These are phyloP conservation scores for Cyclostephanos invisitatus DNA, from an alignment of 108 stramenopile genomes.

Conservation along the genomic window DNA sequence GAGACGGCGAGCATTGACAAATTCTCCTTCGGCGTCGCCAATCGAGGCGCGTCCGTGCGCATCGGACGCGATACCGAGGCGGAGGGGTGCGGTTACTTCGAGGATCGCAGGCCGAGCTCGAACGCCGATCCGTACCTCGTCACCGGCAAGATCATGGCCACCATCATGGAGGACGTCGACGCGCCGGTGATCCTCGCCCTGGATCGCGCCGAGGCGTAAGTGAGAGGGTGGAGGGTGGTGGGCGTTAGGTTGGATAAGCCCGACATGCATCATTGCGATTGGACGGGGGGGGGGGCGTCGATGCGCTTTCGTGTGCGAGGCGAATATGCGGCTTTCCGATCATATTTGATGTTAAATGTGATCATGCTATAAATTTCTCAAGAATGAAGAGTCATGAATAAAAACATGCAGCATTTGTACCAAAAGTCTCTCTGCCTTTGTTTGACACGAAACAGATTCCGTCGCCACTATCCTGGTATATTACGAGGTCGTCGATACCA, in stretches of 20 bases:
- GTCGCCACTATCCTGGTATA: background rate
- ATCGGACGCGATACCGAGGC: constrained; percentile 92
- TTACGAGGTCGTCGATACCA: constrained; percentile 7
- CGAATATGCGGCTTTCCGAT: too few relatives aligned
- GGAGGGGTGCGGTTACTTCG: constrained; percentile 96
- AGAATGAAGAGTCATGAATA: too few relatives aligned
- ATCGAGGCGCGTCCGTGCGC: constrained; percentile 95
- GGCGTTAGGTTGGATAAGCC: too few relatives aligned
- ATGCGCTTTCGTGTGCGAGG: background rate
- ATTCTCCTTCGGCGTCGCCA: constrained; percentile 96
- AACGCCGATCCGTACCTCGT: constrained; percentile 98
- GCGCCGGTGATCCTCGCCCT: constrained; percentile 70
- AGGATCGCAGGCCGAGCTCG: constrained; percentile 97
- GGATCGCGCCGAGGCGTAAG: constrained; percentile 63
- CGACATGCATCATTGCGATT: too few relatives aligned
- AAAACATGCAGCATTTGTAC: too few relatives aligned
- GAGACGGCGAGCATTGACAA: constrained; percentile 94
- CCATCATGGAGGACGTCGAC: constrained; percentile 86
- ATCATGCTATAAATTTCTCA: background rate
- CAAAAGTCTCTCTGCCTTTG: too few relatives aligned
- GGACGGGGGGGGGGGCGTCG: background rate
- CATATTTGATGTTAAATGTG: background rate
- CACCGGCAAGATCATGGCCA: constrained; percentile 94
- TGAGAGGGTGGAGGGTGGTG: background rate
- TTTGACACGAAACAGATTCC: too few relatives aligned